Evolutionary conservation across 106 monocot species (phyloP), one percentile per base, ranked within the genome.

Genomic region (Dendrobium catenatum): DNA sequence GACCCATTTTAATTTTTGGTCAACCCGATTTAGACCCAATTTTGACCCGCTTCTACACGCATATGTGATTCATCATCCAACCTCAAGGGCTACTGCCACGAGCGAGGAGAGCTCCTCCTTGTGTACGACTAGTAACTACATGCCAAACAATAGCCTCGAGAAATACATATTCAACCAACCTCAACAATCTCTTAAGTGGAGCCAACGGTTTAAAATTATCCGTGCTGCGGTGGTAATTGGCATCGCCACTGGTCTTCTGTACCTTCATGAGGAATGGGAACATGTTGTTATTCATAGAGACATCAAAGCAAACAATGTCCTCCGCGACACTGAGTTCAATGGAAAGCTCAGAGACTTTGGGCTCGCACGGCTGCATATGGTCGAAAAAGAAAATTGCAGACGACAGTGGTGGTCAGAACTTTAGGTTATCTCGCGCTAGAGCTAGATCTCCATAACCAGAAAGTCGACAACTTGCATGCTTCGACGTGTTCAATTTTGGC

Each of bases 291-390:
- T 88, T 56, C 88, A 88, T 26, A 82, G 88, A 26, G 88, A 88
- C 85, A 85, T 88, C 58, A 88, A 88, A 41, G 85, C 88, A 29
- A 80, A 80, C 80, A 88, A 88, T 42, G 83, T 88, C 5, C 77
- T 83, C 8, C 73, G 74, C 46, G 83, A 83, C 37, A 18, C 70
- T 26, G 73, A 79, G 0, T 42, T 83, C 48, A 79, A 83, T 29
- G 83, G 55, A 22, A 78, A 78, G 56, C 61, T 83, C 6, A 73
- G 83, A 7, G 83, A 83, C 33, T 83, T 79, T 26, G 79, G 83
- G n/a, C 55, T 83, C 5, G 79, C 83, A 5, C 54, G 68, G 49
- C 78, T 83, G 29, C 72, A 83, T 29, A 83, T 29, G 83, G 79
- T 37, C 73, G 58, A 13, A 78, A 79, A 24, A 79, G 78, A 18